phyloP scores from a whole-genome alignment of 345 rosid genomes.

The Sonneratia alba region DNA sequence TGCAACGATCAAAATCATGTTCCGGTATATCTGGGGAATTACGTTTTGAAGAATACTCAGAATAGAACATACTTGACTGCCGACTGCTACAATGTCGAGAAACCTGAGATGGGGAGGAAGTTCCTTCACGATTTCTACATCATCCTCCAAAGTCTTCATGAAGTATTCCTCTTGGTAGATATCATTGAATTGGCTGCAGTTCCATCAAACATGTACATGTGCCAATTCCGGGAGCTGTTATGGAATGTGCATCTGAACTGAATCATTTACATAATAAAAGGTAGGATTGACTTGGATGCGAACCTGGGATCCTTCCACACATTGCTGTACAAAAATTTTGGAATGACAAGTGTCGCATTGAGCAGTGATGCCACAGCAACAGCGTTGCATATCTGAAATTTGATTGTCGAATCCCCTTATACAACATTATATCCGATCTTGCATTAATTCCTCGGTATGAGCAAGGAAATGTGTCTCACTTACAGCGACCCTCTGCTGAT shows the following conservation, averaged over 20 bases:
- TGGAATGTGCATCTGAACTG: not conserved
- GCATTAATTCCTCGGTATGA: not conserved
- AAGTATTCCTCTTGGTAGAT: slow-evolving; percentile 71
- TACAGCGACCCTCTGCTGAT: slow-evolving; percentile 95
- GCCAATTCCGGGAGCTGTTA: not conserved
- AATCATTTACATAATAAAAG: not conserved
- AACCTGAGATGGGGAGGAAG: slow-evolving; percentile 58
- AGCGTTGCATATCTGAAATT: slow-evolving; percentile 63
- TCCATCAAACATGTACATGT: slow-evolving; percentile 6
- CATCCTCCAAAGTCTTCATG: slow-evolving; percentile 46
- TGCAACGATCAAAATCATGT: slow-evolving; percentile 8
- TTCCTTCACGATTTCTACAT: slow-evolving; percentile 55
- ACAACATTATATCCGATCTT: not conserved
- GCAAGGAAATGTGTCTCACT: slow-evolving; percentile 22
- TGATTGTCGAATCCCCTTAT: not conserved
- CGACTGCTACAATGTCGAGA: slow-evolving; percentile 51
- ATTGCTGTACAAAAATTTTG: slow-evolving; percentile 85
- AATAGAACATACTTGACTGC: slow-evolving; percentile 41
- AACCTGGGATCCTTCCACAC: slow-evolving; percentile 99
- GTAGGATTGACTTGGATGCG: slow-evolving; percentile 1
- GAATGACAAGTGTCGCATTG: slow-evolving; percentile 68
- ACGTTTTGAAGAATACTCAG: not conserved
- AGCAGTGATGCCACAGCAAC: slow-evolving; percentile 73
- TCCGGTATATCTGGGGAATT: not conserved
- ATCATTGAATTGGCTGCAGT: slow-evolving; percentile 77